These are phyloP conservation scores for Paecilomyces sp. DNA, from an alignment of 2,329 filamentous ascomycete species.

Conservation along the genomic window DNA sequence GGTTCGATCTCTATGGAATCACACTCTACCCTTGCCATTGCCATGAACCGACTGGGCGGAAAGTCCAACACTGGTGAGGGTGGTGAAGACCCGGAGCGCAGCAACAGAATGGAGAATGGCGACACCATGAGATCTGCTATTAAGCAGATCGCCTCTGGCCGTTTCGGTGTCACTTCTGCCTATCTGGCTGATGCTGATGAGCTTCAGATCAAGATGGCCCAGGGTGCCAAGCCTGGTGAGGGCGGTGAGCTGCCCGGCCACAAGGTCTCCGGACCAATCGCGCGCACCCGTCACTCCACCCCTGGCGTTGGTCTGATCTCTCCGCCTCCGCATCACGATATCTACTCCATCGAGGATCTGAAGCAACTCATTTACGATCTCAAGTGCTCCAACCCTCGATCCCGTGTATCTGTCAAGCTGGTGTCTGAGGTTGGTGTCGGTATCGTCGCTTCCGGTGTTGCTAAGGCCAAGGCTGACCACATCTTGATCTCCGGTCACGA, in stretches of 20 bases:
- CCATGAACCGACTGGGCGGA: slow-evolving; percentile 92
- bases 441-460: slow-evolving; percentile 94
- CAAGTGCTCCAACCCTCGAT: slow-evolving; percentile 89
- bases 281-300: slow-evolving; percentile 89
- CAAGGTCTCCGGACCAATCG: slow-evolving; percentile 92
- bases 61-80: slow-evolving; percentile 98
- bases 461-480: slow-evolving; percentile 94
- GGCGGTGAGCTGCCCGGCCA: slow-evolving; percentile 95
- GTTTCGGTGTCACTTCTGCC: slow-evolving; percentile 91
- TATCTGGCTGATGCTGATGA: slow-evolving; percentile 94
- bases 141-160: slow-evolving; percentile 93
- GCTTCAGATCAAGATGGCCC: slow-evolving; percentile 98
- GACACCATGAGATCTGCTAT: slow-evolving; percentile 97
- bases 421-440: slow-evolving; percentile 96
- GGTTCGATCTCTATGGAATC: slow-evolving; percentile 98
- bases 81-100: slow-evolving; percentile 90
- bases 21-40: slow-evolving; percentile 88
- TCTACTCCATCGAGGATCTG: slow-evolving; percentile 96
- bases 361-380: slow-evolving; percentile 98
- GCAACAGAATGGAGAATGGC: slow-evolving; percentile 76
- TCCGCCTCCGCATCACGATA: slow-evolving; percentile 93
- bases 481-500: slow-evolving; percentile 96
- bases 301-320: slow-evolving; percentile 94
- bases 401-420: slow-evolving; percentile 91
- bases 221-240: slow-evolving; percentile 95